Percentiles rank a stretch among this genome's conserved stretches.
Conservation (phyloP, 345 rosid genomes). For the Populus deltoides region DNA sequence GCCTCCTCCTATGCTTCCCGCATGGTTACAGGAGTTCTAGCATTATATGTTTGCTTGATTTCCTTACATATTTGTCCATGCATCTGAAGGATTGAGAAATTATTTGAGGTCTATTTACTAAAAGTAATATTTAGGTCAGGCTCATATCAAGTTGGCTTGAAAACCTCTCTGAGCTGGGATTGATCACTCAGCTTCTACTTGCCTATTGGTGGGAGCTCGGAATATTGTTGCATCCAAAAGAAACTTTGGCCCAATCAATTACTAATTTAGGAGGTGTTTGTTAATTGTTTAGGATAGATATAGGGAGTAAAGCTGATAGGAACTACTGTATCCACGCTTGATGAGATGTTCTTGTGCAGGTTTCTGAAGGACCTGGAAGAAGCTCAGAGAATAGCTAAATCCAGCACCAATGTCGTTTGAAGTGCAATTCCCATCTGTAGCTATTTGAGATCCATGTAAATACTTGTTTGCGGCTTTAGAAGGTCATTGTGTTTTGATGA, state of each 20-base stretch:
- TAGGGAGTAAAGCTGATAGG: background rate
- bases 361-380: conserved; percentile 82
- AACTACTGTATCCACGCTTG: background rate
- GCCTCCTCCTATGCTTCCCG: background rate
- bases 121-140: background rate
- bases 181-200: background rate
- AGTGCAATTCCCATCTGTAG: background rate
- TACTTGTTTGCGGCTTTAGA: conserved; percentile 7
- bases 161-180: background rate
- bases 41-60: background rate
- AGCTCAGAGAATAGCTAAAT: conserved; percentile 66
- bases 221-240: too few species aligned
- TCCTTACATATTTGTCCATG: background rate
- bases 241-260: background rate
- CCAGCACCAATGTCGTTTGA: conserved; percentile 54
- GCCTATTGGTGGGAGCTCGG: background rate
- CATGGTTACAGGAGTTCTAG: background rate
- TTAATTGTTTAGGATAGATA: background rate
- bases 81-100: background rate
- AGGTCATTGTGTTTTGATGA: too few species aligned
- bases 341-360: conserved; percentile 32
- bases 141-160: background rate
- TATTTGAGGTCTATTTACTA: too few species aligned
- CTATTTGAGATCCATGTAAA: conserved; percentile 21
- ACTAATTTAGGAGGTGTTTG: background rate